Evolutionary conservation across 345 rosid genomes (phyloP).

Genomic region (Syzygium aqueum): DNA sequence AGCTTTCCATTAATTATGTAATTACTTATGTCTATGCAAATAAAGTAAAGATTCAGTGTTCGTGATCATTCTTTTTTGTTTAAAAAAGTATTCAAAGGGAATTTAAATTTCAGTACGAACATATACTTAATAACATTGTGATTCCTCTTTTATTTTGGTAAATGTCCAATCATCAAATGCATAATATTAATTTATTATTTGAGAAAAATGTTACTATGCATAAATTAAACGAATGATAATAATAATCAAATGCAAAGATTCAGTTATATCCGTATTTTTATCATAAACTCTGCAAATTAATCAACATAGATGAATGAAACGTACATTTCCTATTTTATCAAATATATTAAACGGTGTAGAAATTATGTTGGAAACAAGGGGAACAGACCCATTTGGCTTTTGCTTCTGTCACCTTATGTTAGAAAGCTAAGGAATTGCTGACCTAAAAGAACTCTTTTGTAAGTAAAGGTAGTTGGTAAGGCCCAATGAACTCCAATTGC

Average conservation of each 20-base stretch:
- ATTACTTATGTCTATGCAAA: not conserved
- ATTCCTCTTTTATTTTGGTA: not conserved
- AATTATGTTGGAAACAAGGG: not conserved
- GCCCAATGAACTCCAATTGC: not conserved
- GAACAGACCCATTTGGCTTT: not conserved
- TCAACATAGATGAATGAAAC: not conserved
- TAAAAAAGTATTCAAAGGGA: not conserved
- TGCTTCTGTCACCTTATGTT: not conserved
- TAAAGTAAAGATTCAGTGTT: not conserved
- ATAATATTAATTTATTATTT: not conserved
- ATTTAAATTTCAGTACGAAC: not conserved
- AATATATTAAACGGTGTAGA: not conserved
- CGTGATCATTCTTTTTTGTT: not conserved
- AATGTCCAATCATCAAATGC: not conserved
- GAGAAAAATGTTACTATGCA: not conserved
- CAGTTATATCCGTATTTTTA: not conserved
- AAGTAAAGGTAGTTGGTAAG: not conserved
- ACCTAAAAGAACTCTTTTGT: not conserved
- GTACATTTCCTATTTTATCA: not conserved
- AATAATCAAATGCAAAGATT: not conserved
- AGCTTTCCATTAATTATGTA: not conserved
- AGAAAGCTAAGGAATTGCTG: not conserved
- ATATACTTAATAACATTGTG: not conserved
- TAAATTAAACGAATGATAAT: not conserved
- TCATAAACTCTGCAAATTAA: not conserved